These are phyloP conservation scores for Vanderwaltozyma tropicalis DNA, from an alignment of 805 yeast species.

Conservation along the genomic window DNA sequence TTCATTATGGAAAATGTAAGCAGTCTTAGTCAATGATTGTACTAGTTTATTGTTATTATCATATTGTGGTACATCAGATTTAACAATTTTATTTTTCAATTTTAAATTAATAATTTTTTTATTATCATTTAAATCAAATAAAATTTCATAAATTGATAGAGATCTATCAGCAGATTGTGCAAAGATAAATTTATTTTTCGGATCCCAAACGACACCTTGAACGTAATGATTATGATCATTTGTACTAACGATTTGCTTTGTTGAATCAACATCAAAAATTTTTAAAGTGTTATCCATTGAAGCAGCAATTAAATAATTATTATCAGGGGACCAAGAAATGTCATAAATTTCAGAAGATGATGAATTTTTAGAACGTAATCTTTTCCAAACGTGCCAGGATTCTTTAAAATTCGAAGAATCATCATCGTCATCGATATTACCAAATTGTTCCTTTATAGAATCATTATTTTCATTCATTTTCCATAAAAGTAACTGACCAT, in stretches of 20 bases:
- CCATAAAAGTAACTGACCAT: slow-evolving; percentile 85
- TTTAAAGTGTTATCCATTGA: slow-evolving; percentile 83
- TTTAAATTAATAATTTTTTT: slow-evolving; percentile 16
- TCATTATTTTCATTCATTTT: slow-evolving; percentile 30
- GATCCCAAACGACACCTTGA: slow-evolving; percentile 97
- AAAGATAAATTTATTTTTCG: slow-evolving; percentile 61
- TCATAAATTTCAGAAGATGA: slow-evolving; percentile 78
- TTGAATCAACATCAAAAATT: slow-evolving; percentile 43
- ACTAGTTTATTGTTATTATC: not conserved
- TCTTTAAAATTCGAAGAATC: slow-evolving; percentile 46
- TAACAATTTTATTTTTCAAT: slow-evolving; percentile 35
- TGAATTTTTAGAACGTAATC: slow-evolving; percentile 35
- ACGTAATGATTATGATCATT: slow-evolving; percentile 76
- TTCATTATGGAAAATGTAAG: slow-evolving; percentile 62
- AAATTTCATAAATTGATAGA: slow-evolving; percentile 49
- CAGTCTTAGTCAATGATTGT: slow-evolving; percentile 11
- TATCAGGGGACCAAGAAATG: slow-evolving; percentile 85
- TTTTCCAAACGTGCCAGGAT: slow-evolving; percentile 48
- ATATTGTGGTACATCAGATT: slow-evolving; percentile 18
- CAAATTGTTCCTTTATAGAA: not conserved
- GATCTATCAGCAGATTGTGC: slow-evolving; percentile 88
- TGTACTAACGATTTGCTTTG: slow-evolving; percentile 29
- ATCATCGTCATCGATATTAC: slow-evolving; percentile 15
- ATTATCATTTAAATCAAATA: not conserved
- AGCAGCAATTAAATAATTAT: slow-evolving; percentile 67